These are phyloP conservation scores for Phytophthora sp. DNA, from an alignment of 352 stramenopile species.

Conservation along the genomic window DNA sequence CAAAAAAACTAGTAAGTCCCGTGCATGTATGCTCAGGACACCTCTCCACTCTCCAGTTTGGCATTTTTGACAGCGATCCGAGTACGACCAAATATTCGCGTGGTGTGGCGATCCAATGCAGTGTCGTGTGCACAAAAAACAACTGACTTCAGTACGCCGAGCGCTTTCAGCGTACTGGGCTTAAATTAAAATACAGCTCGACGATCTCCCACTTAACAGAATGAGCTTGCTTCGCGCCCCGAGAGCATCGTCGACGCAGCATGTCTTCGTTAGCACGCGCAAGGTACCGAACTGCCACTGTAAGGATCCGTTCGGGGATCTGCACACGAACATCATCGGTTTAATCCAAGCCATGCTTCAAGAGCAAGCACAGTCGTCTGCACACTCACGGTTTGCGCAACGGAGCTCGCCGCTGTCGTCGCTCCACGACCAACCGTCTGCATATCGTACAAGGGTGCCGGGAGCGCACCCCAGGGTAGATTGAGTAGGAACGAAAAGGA, in stretches of 20 bases:
- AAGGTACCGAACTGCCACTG: slow-evolving; percentile 13
- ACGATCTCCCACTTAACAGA: slow-evolving; percentile 15
- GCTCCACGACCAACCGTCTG: no score
- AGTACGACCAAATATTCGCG: slow-evolving; percentile 15
- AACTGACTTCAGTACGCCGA: slow-evolving; percentile 23
- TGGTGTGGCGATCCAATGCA: slow-evolving; percentile 22
- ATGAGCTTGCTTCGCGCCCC: slow-evolving; percentile 27
- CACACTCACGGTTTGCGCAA: no score
- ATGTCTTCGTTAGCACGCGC: slow-evolving; percentile 7
- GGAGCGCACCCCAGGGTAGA: no score
- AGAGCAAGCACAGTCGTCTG: no score
- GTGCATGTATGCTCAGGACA: slow-evolving; percentile 3
- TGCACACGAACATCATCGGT: no score
- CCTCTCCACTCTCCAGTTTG: slow-evolving; percentile 1
- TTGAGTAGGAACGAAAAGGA: no score
- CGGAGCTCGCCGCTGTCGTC: no score
- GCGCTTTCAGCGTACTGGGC: slow-evolving; percentile 19
- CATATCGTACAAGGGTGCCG: no score
- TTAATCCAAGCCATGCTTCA: no score
- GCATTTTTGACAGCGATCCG: slow-evolving; percentile 5
- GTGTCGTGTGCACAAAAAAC: slow-evolving; percentile 10
- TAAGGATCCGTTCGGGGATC: slow-evolving; percentile 7
- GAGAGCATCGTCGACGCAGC: slow-evolving; percentile 23
- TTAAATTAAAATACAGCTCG: slow-evolving; percentile 31
- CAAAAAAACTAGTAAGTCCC: slow-evolving; percentile 19